A percentile compares a stretch with the other conserved stretches of the same genome.
Conservation (phyloP, 129 eudicot species). For the Ambrosia artemisiifolia region DNA sequence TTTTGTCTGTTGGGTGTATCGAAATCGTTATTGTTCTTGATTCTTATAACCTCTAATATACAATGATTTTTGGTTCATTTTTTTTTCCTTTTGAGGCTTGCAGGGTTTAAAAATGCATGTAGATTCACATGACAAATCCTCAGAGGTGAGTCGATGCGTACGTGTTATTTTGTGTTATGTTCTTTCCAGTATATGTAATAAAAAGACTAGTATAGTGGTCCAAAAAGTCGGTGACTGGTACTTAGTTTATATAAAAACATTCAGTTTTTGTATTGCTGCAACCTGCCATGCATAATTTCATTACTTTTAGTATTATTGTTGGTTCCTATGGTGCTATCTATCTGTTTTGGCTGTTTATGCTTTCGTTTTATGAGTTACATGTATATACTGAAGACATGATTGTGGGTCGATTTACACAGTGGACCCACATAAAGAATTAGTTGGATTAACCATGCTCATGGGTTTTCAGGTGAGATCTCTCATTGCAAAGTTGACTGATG, state of each 20-base stretch:
- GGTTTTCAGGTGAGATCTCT: constrained; percentile 62
- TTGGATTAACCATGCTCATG: constrained; percentile 7
- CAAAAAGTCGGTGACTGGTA: neutral
- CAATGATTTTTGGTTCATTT: neutral
- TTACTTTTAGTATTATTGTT: neutral
- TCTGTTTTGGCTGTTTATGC: neutral
- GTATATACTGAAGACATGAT: neutral
- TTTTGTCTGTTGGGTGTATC: neutral
- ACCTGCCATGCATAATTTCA: neutral
- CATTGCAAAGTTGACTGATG: constrained; percentile 56
- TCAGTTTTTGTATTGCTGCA: neutral
- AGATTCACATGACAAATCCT: constrained; percentile 55
- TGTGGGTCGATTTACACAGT: neutral
- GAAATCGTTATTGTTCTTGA: neutral
- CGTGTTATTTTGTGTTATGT: neutral
- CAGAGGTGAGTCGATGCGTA: constrained; percentile 50
- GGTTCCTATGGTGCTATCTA: neutral
- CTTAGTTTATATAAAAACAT: neutral
- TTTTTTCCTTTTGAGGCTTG: constrained; percentile 6
- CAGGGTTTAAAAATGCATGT: constrained; percentile 40
- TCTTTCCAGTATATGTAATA: neutral
- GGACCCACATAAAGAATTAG: neutral
- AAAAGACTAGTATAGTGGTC: neutral
- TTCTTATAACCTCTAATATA: neutral
- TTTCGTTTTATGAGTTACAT: neutral